These are phyloP conservation scores for Oldenlandia corymbosa DNA, from an alignment of 257 asterid genomes.

Conservation along the genomic window DNA sequence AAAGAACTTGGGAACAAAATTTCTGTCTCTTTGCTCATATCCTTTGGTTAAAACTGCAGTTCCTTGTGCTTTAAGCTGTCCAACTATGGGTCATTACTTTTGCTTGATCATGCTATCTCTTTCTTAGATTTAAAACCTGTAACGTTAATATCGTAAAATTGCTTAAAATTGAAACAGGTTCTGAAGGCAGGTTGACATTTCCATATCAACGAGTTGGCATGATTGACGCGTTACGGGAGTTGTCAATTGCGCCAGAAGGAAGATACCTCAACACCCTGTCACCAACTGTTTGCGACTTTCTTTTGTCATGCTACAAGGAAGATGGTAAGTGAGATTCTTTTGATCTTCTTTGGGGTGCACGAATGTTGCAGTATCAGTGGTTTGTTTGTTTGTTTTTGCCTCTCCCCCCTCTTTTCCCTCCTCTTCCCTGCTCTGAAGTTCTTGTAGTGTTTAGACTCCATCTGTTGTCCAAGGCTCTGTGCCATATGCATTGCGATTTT, in stretches of 20 bases:
- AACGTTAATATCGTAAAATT: conserved; percentile 29
- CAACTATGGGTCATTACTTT: background rate
- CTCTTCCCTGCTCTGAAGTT: too few relatives aligned
- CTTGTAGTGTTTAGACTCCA: background rate
- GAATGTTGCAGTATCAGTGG: background rate
- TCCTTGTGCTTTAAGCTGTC: background rate
- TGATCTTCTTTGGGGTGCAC: conserved; percentile 17
- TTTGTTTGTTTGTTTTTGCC: too few relatives aligned
- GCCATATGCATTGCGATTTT: background rate
- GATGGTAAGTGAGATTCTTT: conserved; percentile 58
- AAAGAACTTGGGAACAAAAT: background rate
- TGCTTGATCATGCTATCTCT: conserved; percentile 4
- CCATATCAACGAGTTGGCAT: conserved; percentile 96
- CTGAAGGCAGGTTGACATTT: conserved; percentile 96
- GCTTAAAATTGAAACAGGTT: conserved; percentile 52
- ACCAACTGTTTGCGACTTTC: conserved; percentile 61
- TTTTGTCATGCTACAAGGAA: conserved; percentile 77
- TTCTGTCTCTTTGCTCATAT: background rate
- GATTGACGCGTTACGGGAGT: conserved; percentile 69
- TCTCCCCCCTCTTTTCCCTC: too few relatives aligned
- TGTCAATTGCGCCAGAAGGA: conserved; percentile 90
- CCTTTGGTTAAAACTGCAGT: background rate
- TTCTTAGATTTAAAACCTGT: conserved; percentile 15
- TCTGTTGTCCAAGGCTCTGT: background rate
- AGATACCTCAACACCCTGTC: conserved; percentile 72